Conservation (phyloP, 306 rosid species). For the Cicer cuneatum region DNA sequence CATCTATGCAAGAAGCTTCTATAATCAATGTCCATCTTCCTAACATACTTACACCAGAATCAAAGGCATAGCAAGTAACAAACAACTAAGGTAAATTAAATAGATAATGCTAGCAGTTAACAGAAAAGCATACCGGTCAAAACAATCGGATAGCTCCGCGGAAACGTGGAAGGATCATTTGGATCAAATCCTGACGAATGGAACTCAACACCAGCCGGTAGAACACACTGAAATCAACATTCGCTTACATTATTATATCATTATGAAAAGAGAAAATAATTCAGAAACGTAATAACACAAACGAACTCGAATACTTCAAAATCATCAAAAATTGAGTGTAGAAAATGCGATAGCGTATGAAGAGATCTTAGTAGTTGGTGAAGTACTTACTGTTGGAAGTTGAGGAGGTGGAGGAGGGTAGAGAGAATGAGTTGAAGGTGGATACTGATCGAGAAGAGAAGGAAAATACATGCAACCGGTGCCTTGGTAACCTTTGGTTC, state of each 20-base stretch:
- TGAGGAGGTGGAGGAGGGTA: conserved; percentile 98
- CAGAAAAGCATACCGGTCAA: conserved; percentile 70
- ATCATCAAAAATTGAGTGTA: neutral
- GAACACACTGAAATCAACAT: conserved; percentile 77
- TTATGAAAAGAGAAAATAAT: conserved; percentile 25
- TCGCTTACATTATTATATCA: conserved; percentile 26
- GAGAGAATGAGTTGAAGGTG: conserved; percentile 77
- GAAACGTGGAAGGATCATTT: conserved; percentile 65
- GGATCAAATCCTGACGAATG: conserved; percentile 74
- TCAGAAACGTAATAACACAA: conserved; percentile 23
- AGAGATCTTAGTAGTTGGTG: conserved; percentile 1
- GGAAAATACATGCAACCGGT: conserved; percentile 63
- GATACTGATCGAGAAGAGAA: conserved; percentile 85
- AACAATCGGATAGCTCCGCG: conserved; percentile 94
- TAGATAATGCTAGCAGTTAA: conserved; percentile 14
- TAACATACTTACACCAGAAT: conserved; percentile 1
- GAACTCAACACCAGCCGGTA: conserved; percentile 93
- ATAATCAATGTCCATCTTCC: conserved; percentile 28
- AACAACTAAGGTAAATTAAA: conserved; percentile 19
- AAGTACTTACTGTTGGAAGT: conserved; percentile 77
- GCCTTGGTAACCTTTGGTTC: conserved; percentile 87
- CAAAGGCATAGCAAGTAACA: neutral
- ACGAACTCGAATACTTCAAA: neutral
- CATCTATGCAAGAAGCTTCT: conserved; percentile 29
- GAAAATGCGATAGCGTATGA: conserved; percentile 23